Conservation (phyloP, 768 basidiomycete species). For the Calocera viscosa region DNA sequence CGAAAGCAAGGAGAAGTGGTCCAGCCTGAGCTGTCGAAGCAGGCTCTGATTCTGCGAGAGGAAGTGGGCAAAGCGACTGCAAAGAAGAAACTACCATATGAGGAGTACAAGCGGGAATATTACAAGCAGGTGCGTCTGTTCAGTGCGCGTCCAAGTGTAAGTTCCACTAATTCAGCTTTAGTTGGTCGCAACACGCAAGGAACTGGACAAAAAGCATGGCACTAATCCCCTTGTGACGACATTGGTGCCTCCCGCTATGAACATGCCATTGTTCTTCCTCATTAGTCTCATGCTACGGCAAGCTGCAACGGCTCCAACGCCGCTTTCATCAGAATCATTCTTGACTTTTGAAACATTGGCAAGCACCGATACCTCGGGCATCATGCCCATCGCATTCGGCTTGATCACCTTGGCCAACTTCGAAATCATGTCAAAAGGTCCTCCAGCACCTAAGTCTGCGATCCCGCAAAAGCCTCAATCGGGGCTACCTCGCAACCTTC, state of each 20-base stretch:
- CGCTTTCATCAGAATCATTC: slow-evolving; percentile 67
- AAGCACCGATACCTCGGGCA: slow-evolving; percentile 57
- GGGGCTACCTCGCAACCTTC: not conserved
- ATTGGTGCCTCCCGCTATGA: slow-evolving; percentile 47
- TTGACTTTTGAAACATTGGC: slow-evolving; percentile 56
- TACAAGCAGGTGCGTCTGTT: slow-evolving; percentile 11
- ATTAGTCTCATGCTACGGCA: slow-evolving; percentile 48
- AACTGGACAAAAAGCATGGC: slow-evolving; percentile 46
- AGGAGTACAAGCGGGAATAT: slow-evolving; percentile 1
- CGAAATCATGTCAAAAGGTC: slow-evolving; percentile 31
- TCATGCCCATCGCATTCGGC: slow-evolving; percentile 58
- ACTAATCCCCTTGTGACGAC: slow-evolving; percentile 50
- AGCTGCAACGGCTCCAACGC: slow-evolving; percentile 45
- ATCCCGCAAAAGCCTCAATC: not conserved
- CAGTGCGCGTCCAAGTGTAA: slow-evolving; percentile 11
- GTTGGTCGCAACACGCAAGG: slow-evolving; percentile 44
- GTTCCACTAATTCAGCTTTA: slow-evolving; percentile 21
- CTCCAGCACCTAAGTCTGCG: not conserved
- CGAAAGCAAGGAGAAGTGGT: slow-evolving; percentile 45
- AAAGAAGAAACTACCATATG: slow-evolving; percentile 3
- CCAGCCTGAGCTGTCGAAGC: slow-evolving; percentile 41
- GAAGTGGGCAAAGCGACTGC: slow-evolving; percentile 11
- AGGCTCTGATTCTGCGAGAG: slow-evolving; percentile 25
- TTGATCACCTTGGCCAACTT: slow-evolving; percentile 67
- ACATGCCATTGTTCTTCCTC: slow-evolving; percentile 56